Evolutionary conservation across 768 basidiomycete species (phyloP).

Genomic region (Xerocomus brunneocitrinus): DNA sequence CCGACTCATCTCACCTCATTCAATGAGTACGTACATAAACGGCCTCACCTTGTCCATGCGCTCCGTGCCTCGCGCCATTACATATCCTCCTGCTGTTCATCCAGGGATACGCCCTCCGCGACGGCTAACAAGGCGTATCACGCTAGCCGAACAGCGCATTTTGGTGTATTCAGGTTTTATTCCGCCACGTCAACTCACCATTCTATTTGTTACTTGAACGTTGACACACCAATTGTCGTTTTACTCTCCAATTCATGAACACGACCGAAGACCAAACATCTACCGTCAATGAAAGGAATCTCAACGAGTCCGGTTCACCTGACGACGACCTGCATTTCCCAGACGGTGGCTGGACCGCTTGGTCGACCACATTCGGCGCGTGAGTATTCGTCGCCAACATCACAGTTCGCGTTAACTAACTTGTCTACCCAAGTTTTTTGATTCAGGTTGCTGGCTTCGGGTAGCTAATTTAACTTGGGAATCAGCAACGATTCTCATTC

Average conservation of each 20-base stretch:
- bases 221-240: not conserved
- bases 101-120: not conserved
- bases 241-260: conserved; percentile 3
- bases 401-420: not conserved
- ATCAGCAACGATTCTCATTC: not conserved
- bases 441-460: conserved; percentile 38
- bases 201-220: not conserved
- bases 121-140: conserved; percentile 1
- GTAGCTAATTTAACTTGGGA: conserved; percentile 11
- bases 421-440: conserved; percentile 23
- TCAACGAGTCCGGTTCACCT: not conserved
- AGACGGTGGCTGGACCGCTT: conserved; percentile 26
- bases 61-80: not conserved
- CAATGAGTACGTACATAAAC: not conserved
- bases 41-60: not conserved
- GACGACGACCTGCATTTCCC: conserved; percentile 6
- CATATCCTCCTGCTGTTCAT: not conserved
- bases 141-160: conserved; percentile 4
- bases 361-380: conserved; percentile 24
- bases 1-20: not conserved
- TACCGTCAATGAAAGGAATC: not conserved
- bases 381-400: conserved; percentile 1
- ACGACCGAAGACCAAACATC: not conserved
- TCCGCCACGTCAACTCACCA: not conserved
- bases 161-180: not conserved